Base-by-base conservation (phyloP, 805 yeast species). In the Wickerhamomyces subpelliculosus region DNA sequence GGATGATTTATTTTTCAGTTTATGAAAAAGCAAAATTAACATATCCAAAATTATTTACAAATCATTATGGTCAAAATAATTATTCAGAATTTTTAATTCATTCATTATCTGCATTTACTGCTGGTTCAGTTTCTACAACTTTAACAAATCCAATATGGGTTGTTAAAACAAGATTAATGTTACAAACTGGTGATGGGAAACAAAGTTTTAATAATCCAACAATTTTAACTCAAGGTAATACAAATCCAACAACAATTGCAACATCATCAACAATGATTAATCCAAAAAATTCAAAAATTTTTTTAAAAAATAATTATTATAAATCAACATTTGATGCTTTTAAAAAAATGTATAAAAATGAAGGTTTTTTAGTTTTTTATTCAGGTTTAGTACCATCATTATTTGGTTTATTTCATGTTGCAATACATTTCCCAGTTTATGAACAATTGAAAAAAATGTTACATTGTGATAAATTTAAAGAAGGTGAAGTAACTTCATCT, bases 61-160 rank as follows among this genome's bases (percentile, higher is more conserved):
- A 37, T 2, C 20, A 41, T 17, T 35, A 47, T 11, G 45, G 45
- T 16, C 18, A 45, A 18, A 40, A 57, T 39, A 17, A 11, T 11
- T 12, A 18, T 12, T 52, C 52, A 34, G 69, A 60, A 28, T 62
- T 61, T 48, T 27, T 64, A 32, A 44, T 73, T 41, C 64, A 68
- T 62, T 54, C 65, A 14, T 48, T 66, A 36, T 64, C 78, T 37
- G 97, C 98, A 1, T 71, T 90, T 35, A 73, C 86, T 5, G 96
- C 97, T 2, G 98, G 98, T 22, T 77, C 85, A 39, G 76, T 80
- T 8, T 84, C 95, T 2, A 84, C 97, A 1, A 68, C 86, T 10
- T 59, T 80, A 8, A 90, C 96, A 0, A 93, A 93, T 58, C 98
- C 98, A 10, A 85, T 90, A 12, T 93, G 98, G 98, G 97, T 93